Percentiles rank a stretch among this genome's conserved stretches.
phyloP scores from a whole-genome alignment of 2,329 filamentous ascomycete genomes.

The Xylariaceae sp. region DNA sequence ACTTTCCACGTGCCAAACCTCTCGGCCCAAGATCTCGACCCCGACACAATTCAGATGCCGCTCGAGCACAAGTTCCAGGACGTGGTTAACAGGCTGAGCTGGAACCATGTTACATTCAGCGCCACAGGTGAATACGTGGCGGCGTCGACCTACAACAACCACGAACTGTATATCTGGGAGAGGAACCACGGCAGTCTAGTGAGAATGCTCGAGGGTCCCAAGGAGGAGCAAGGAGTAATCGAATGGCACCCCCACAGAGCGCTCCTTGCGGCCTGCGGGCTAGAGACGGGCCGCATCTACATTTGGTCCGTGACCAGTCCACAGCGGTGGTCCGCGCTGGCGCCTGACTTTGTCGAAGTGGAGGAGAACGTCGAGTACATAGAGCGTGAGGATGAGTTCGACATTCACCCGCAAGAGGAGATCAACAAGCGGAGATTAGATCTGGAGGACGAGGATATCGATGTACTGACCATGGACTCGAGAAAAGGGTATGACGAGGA shows the following conservation, averaged over 20 bases:
- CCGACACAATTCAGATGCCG: slow-evolving; percentile 81
- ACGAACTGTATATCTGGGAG: slow-evolving; percentile 98
- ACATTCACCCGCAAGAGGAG: slow-evolving; percentile 93
- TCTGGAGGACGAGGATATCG: slow-evolving; percentile 87
- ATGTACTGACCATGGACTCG: slow-evolving; percentile 75
- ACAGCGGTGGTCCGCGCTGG: slow-evolving; percentile 94
- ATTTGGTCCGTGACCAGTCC: slow-evolving; percentile 95
- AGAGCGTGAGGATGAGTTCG: slow-evolving; percentile 94
- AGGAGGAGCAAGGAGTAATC: slow-evolving; percentile 92
- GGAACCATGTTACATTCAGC: slow-evolving; percentile 97
- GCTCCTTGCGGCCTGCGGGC: slow-evolving; percentile 82
- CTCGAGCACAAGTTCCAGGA: slow-evolving; percentile 98
- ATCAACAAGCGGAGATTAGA: slow-evolving; percentile 87
- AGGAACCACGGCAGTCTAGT: slow-evolving; percentile 88
- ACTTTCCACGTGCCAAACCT: slow-evolving; percentile 86
- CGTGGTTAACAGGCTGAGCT: slow-evolving; percentile 87
- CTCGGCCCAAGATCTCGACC: slow-evolving; percentile 64
- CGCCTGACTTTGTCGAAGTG: slow-evolving; percentile 94
- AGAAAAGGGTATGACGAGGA: slow-evolving; percentile 58
- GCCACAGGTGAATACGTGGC: slow-evolving; percentile 93
- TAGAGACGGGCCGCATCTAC: slow-evolving; percentile 90
- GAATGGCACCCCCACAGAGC: slow-evolving; percentile 94
- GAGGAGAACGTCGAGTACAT: slow-evolving; percentile 98
- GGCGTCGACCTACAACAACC: slow-evolving; percentile 96
- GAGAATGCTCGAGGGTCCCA: slow-evolving; percentile 93